Evolutionary conservation across 306 rosid genomes (phyloP).

Genomic region (Astragalus membranaceus): DNA sequence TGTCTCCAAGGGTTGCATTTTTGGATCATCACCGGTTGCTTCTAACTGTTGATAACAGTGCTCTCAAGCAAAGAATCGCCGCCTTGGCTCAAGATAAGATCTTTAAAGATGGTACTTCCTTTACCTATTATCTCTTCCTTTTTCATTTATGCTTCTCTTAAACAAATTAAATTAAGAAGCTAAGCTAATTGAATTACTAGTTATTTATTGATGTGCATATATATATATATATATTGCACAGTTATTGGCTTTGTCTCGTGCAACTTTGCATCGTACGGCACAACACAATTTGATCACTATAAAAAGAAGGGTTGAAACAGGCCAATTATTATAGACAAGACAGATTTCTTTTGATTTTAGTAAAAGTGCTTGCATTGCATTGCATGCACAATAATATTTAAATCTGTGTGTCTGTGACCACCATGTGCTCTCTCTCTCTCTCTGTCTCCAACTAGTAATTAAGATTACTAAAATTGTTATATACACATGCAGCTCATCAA

Average conservation of each 20-base stretch:
- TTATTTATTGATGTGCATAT: neutral
- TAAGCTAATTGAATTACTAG: neutral
- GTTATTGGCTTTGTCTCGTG: constrained; percentile 9
- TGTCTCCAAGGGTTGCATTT: constrained; percentile 90
- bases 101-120: constrained; percentile 82
- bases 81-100: constrained; percentile 90
- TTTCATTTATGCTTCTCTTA: no score
- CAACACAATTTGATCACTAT: neutral
- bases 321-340: constrained; percentile 20
- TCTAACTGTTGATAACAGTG: constrained; percentile 91
- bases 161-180: neutral
- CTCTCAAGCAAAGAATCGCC: constrained; percentile 95
- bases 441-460: constrained; percentile 16
- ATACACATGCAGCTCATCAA: constrained; percentile 55
- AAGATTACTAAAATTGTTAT: neutral
- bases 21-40: constrained; percentile 89
- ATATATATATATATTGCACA: no score
- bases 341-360: constrained; percentile 2
- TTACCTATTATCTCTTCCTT: neutral
- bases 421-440: constrained; percentile 24
- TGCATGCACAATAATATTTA: constrained; percentile 14
- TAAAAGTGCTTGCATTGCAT: constrained; percentile 15
- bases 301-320: neutral
- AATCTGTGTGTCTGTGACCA: constrained; percentile 3
- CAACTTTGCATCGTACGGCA: constrained; percentile 11